A percentile compares a stretch with the other conserved stretches of the same genome.
These are phyloP conservation scores for Croton setiger DNA, from an alignment of 441 rosid genomes.

Conservation along the genomic window DNA sequence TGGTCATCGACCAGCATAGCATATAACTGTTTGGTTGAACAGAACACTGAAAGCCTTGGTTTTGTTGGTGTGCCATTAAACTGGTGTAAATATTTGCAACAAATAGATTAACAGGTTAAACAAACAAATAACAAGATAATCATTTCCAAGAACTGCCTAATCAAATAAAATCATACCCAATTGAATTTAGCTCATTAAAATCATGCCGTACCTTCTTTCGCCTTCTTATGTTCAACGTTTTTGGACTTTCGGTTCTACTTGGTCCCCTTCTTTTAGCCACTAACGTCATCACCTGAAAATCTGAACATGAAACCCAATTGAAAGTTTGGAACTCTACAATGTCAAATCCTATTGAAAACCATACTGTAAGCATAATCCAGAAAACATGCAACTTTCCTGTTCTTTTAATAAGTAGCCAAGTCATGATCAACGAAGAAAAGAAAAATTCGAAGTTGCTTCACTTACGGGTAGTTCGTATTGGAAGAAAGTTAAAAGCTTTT, in stretches of 20 bases:
- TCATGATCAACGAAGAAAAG: neutral
- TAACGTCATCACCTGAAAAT: slow-evolving; percentile 27
- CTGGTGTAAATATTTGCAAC: slow-evolving; percentile 34
- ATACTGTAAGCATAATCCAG: neutral
- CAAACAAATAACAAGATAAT: neutral
- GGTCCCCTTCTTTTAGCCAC: slow-evolving; percentile 48
- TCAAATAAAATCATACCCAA: neutral
- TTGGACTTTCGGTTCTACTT: slow-evolving; percentile 53
- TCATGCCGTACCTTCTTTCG: slow-evolving; percentile 51
- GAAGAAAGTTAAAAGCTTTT: slow-evolving; percentile 29
- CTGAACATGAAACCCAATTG: slow-evolving; percentile 16
- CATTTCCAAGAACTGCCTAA: neutral
- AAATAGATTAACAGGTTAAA: neutral
- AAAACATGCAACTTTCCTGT: neutral
- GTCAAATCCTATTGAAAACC: neutral
- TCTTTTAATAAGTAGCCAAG: neutral
- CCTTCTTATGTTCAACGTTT: slow-evolving; percentile 56
- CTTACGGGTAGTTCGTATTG: slow-evolving; percentile 41
- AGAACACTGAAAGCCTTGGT: slow-evolving; percentile 88
- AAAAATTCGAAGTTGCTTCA: neutral
- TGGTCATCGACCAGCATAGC: slow-evolving; percentile 87
- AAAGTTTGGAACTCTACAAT: neutral
- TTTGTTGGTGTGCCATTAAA: slow-evolving; percentile 67
- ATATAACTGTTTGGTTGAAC: slow-evolving; percentile 81
- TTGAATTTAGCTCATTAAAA: neutral